phyloP scores from a whole-genome alignment of 1,139 yeast species.

The Protomyces pachydermus region DNA sequence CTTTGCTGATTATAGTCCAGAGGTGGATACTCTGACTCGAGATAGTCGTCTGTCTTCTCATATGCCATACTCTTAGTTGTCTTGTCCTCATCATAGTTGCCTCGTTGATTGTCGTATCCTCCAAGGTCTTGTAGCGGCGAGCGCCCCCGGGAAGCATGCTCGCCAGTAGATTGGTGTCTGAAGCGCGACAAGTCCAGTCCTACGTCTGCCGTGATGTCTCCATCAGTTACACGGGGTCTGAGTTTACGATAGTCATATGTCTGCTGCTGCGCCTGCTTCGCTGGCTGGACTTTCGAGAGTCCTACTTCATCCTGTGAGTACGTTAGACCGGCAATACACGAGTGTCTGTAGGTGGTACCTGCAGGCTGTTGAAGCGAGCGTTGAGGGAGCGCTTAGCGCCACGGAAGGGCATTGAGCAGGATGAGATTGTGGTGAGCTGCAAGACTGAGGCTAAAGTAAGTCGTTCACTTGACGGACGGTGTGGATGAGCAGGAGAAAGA shows the following conservation, averaged over 20 bases:
- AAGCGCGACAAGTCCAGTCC: no score
- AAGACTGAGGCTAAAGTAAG: no score
- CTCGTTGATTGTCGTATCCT: neutral
- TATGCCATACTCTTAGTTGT: neutral
- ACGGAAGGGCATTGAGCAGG: neutral
- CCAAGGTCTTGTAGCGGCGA: neutral
- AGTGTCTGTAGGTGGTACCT: neutral
- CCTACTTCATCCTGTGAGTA: neutral
- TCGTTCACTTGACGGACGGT: no score
- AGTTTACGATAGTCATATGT: no score
- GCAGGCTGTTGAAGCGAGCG: neutral
- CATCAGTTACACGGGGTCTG: no score
- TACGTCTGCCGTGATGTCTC: no score
- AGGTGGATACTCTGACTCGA: neutral
- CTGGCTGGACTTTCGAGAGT: neutral
- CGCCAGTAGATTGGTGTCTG: no score
- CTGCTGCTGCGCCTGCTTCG: neutral
- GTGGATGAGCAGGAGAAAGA: no score
- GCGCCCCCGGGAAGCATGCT: neutral
- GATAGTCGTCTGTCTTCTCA: neutral
- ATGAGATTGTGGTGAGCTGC: no score
- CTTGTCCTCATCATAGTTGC: no score
- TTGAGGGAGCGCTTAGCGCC: neutral
- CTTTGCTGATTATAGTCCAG: neutral
- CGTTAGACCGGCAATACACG: neutral